Conservation (phyloP, 805 yeast genomes). For the Spathaspora hagerdaliae region DNA sequence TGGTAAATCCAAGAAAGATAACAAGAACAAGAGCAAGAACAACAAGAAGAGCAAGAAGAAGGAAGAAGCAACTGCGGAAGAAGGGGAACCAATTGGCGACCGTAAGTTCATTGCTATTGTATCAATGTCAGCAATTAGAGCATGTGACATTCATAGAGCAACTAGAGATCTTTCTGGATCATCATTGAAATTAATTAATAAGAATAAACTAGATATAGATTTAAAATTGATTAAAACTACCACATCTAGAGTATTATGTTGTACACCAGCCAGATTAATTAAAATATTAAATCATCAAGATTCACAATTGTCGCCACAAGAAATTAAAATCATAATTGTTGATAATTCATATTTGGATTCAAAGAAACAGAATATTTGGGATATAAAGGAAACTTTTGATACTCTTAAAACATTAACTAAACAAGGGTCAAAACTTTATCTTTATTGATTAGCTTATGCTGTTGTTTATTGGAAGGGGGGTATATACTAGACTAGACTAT, state of each 20-base stretch:
- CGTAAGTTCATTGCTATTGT: constrained; percentile 49
- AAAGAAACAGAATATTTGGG: constrained; percentile 61
- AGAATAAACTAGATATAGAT: constrained; percentile 69
- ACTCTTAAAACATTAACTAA: constrained; percentile 38
- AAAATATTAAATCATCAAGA: constrained; percentile 46
- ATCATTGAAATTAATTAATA: constrained; percentile 68
- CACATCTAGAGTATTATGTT: constrained; percentile 48
- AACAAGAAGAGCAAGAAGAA: constrained; percentile 17
- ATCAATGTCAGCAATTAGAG: constrained; percentile 78
- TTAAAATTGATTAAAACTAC: constrained; percentile 41
- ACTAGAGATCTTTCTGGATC: constrained; percentile 45
- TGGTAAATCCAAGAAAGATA: constrained; percentile 24
- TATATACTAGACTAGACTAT: not conserved
- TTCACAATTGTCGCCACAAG: constrained; percentile 33
- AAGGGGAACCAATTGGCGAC: constrained; percentile 10
- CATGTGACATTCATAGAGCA: constrained; percentile 78
- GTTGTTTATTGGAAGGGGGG: not conserved
- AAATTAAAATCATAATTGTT: constrained; percentile 52
- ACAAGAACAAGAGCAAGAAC: constrained; percentile 18
- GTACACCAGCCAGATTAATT: constrained; percentile 59
- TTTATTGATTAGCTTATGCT: constrained; percentile 26
- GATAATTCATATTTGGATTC: constrained; percentile 61
- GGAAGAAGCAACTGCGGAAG: constrained; percentile 6
- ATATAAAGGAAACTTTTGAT: constrained; percentile 43
- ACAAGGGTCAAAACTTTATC: constrained; percentile 46